Evolutionary conservation across 768 basidiomycete genomes (phyloP).

Genomic region (Lepiota brunneoincarnata): DNA sequence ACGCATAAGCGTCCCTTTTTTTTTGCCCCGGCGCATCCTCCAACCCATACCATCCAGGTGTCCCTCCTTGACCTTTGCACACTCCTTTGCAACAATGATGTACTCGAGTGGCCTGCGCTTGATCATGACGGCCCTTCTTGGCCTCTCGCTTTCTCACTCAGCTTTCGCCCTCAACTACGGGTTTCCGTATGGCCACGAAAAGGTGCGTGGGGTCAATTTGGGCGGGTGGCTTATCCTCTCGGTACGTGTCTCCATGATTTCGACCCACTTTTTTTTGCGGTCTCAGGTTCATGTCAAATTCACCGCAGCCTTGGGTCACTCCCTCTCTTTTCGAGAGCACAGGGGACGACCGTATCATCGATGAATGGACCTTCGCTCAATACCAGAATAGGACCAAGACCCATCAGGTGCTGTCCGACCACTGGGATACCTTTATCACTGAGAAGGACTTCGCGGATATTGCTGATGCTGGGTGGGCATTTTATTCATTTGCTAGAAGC

Average conservation of each 20-base stretch:
- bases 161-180: slow-evolving; percentile 37
- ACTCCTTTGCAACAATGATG: slow-evolving; percentile 4
- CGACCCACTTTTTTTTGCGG: slow-evolving; percentile 7
- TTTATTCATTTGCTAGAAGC: not conserved
- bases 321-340: slow-evolving; percentile 71
- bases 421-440: slow-evolving; percentile 83
- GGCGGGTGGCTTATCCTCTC: slow-evolving; percentile 56
- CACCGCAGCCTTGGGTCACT: slow-evolving; percentile 65
- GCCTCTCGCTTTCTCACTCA: slow-evolving; percentile 19
- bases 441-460: slow-evolving; percentile 74
- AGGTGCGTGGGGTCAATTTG: slow-evolving; percentile 80
- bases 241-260: slow-evolving; percentile 21
- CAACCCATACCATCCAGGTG: not conserved
- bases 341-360: slow-evolving; percentile 55
- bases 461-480: slow-evolving; percentile 66
- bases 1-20: too few relatives aligned
- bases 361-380: slow-evolving; percentile 76
- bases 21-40: not conserved
- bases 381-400: slow-evolving; percentile 53
- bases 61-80: slow-evolving; percentile 7
- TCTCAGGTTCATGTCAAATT: not conserved
- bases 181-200: slow-evolving; percentile 69
- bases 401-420: slow-evolving; percentile 42
- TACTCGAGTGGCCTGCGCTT: slow-evolving; percentile 2
- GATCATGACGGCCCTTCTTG: slow-evolving; percentile 13